Base-by-base conservation (phyloP, 768 basidiomycete species). In the Termitomyces eurrhizus region DNA sequence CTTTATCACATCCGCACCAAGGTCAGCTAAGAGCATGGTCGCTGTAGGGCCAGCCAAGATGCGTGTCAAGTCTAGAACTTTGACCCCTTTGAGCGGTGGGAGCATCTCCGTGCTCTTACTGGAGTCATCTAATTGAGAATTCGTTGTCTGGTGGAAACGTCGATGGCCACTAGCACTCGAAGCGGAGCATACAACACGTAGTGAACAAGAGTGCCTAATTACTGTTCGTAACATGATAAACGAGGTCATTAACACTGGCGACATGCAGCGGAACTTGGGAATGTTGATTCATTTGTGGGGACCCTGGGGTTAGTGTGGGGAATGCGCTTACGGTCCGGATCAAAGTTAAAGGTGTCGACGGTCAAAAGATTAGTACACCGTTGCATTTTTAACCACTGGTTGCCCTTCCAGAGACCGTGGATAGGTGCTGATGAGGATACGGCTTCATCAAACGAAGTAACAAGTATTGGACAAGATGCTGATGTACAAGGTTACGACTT, bases 1-100 rank as follows among this genome's bases (percentile, higher is more conserved):
- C 72, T 97, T 98, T 72, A 97, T 84, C 33, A 98, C 93, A 69
- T 98, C 93, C 51, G 95, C 95, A 1, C 93, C 89, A 39, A 95
- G 75, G 74, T 95, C 93, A 7, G 88, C 94, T n/a, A 97, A 80
- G 62, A 96, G 81, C 94, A 95, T 92, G 1, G 93, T 92, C n/a
- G 89, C 85, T 1, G 89, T 89, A 36, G 94, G 94, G 0, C 93
- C 94, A n/a, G 94, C 94, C 52, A 98, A 77, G 1, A 97, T 90
- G 33, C 95, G 83, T 14, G 94, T 93, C 58, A 97, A 74, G 73
- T 98, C 95, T 26, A 98, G 78, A n/a, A 97, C 82, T 67, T 82
- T 85, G 64, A 95, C 77, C 16, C 92, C 93, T 62, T 82, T 78
- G 61, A 98, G 74, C 3, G 95, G 95, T 0, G 91, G 91, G 1